Base-by-base conservation (phyloP, 2,329 filamentous ascomycete species). In the Malbranchea cinnamomea region DNA sequence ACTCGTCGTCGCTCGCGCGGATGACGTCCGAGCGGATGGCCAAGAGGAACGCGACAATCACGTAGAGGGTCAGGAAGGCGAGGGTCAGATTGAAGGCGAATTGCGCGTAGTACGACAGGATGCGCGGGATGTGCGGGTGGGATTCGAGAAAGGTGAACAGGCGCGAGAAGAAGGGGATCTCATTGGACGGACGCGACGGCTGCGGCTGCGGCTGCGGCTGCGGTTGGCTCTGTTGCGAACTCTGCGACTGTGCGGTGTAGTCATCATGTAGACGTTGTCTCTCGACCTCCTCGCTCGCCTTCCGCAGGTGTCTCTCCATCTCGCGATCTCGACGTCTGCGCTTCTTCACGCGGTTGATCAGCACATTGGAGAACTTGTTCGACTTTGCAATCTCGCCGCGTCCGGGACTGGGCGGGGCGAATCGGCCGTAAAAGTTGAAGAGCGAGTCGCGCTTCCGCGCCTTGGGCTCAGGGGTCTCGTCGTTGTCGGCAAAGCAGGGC, bases 21-120 rank as follows among this genome's bases (percentile, higher is more conserved):
- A 74, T 63, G 19, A 93, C 75, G 49, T 94, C 85, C 14, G 68
- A 65, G 9, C 74, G 73, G 30, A 89, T 72, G 6, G 79, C 77
- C 9, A 65, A 60, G 40, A 80, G 70, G 42, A 82, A 68, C 2
- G 68, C 64, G 57, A 76, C 82, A 19, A 81, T 62, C 24, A 82
- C 61, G 52, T 78, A 87, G 23, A 67, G 57, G 3, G 55, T 53
- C 2, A 65, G 43, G 8, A 52, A 52, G 19, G 65, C 59, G 14
- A 69, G 50, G 29, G 60, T 56, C 25, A 60, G 43, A 34, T 68
- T 68, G 33, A 67, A 59, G 19, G 59, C 44, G 26, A 78, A 58
- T 46, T 78, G 74, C 8, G 71, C 65, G 55, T 75, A 79, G 54
- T 64, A 74, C 11, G 72, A 74, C 10, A 80, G 59, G 16, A 77